phyloP scores from a whole-genome alignment of 768 basidiomycete species.

The Dendrothele bispora region DNA sequence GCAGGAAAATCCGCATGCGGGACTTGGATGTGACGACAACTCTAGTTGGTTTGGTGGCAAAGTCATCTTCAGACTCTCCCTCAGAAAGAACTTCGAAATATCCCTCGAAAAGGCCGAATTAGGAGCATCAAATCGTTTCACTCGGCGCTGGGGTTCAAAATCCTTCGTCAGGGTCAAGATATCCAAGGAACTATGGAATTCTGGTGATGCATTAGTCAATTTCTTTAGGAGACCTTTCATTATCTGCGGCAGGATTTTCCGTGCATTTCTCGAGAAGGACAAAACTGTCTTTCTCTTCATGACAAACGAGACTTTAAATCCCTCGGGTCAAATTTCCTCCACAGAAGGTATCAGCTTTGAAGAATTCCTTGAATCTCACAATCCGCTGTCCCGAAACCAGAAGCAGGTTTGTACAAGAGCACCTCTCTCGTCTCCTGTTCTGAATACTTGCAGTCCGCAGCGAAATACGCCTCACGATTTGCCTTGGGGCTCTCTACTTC shows the following conservation, averaged over 20 bases:
- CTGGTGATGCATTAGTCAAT: constrained; percentile 15
- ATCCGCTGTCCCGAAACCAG: constrained; percentile 35
- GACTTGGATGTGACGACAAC: constrained; percentile 24
- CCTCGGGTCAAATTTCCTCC: constrained; percentile 6
- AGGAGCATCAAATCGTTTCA: constrained; percentile 37
- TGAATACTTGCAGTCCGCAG: constrained; percentile 36
- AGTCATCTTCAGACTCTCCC: constrained; percentile 33
- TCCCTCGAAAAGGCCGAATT: constrained; percentile 33
- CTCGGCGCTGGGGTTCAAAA: constrained; percentile 41
- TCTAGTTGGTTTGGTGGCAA: constrained; percentile 43
- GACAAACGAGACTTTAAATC: constrained; percentile 28
- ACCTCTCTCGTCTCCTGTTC: not conserved
- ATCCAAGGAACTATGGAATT: constrained; percentile 18
- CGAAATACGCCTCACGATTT: constrained; percentile 51
- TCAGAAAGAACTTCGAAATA: constrained; percentile 19
- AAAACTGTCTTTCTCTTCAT: constrained; percentile 33
- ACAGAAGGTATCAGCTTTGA: constrained; percentile 28
- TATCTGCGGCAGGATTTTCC: constrained; percentile 35
- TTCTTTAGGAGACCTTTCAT: constrained; percentile 36
- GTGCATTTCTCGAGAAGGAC: constrained; percentile 42
- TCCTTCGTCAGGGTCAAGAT: constrained; percentile 35
- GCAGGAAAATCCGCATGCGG: constrained; percentile 4
- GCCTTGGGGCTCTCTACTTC: constrained; percentile 52
- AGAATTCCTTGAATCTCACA: constrained; percentile 47
- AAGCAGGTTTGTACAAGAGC: constrained; percentile 35